Base-by-base conservation (phyloP, 2,329 filamentous ascomycete genomes). In the Boeremia lycopersici region DNA sequence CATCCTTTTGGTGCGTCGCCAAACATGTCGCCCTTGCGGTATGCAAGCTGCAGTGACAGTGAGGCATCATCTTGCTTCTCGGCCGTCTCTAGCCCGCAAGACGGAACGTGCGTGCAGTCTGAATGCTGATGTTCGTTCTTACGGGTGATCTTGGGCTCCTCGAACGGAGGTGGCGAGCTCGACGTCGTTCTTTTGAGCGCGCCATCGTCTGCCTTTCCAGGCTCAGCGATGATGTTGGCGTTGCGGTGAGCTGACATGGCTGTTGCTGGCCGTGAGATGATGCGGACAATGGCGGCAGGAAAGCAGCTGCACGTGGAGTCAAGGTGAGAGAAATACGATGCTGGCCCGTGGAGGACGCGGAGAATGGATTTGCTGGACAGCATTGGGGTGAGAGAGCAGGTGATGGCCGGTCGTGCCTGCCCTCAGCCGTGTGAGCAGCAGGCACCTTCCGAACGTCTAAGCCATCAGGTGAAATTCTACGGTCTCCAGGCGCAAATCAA, bases 11-110 rank as follows among this genome's bases (percentile, higher is more conserved):
- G 82, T 0, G 81, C 81, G 9, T 36, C 19, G 33, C 76, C 65
- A 65, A 86, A 85, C 34, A 87, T 76, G 63, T 84, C 74, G 46
- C 82, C 82, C 5, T 53, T 56, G 56, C 69, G 61, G 50, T 67
- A 49, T 17, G 58, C 62, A 9, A 74, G 53, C 1, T n/a, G 13
- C 2, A 67, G 48, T 0, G 12, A 8, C 17, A 7, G 4, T 15
- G 34, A 34, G 28, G 40, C 23, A 11, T 6, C 40, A 6, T 36
- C 34, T 23, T 36, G 39, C 12, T 6, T 19, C 10, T 2, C 33
- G 6, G 33, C 4, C 1, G 23, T 6, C 6, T 49, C 35, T 0
- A 48, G 38, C 48, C 48, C 43, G 52, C 23, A 6, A 10, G 47
- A 7, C 5, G 59, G 31, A 1, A 62, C 13, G 36, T 65, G 36